Evolutionary conservation across 768 basidiomycete genomes (phyloP), one percentile per base, ranked within the genome.

Genomic region (Chlorophyllum brunneum): DNA sequence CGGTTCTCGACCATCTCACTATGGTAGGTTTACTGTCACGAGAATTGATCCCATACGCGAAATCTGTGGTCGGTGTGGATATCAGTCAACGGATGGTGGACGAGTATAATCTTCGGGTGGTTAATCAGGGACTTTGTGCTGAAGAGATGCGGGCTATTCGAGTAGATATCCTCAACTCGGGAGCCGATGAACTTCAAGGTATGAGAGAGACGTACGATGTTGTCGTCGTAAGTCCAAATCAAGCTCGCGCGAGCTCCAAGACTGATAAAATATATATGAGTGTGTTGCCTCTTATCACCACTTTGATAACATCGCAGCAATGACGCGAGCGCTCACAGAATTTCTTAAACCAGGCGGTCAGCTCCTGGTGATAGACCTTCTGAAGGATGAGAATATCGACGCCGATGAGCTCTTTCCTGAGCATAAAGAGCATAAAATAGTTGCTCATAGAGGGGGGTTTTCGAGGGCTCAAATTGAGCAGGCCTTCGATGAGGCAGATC

Each of bases 51-150:
- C 72, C 81, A 1, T 69, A 85, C 57, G 77, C 77, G 40, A 85
- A 81, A 61, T 71, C 71, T 26, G 77, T 91, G 55, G 66, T 89
- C 13, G 89, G 88, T 8, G 81, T 87, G 13, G 90, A 92, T 61
- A 85, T 90, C 61, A 88, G 83, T 66, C 81, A 83, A 56, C 77
- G 67, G 1, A 79, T 83, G 72, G 84, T 91, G 7, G 81, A 88
- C 49, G 65, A 71, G 13, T 92, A 80, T 70, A 88, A 88, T 65
- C 59, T 66, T 46, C 70, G 73, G 18, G 80, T 81, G 10, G 54
- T 54, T 16, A 78, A 84, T 49, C 83, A 88, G 52, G 86, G 86
- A 4, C 78, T 88, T 31, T 59, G 75, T 1, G 66, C 71, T 1
- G 82, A 86, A 45, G 83, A 87, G 60, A 86, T 90, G 83, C 71